Evolutionary conservation across 1,139 yeast genomes (phyloP).

Genomic region (Suhomyces taliae): DNA sequence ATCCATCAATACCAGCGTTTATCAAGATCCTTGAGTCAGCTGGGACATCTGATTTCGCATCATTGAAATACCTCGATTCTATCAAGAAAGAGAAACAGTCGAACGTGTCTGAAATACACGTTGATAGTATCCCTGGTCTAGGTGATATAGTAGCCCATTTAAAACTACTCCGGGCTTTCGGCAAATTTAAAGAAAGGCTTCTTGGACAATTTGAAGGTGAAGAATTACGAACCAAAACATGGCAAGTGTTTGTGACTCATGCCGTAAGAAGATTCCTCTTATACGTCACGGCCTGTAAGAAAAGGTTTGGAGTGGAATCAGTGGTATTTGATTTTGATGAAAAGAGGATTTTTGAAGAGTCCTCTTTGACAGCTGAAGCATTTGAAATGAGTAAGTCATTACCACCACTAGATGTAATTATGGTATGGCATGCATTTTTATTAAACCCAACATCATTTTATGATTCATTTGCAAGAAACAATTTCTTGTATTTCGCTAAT

Average conservation of each 20-base stretch:
- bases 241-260: constrained; percentile 31
- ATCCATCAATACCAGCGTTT: background rate
- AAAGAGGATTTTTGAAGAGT: background rate
- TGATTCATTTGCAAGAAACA: constrained; percentile 28
- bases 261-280: constrained; percentile 32
- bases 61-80: background rate
- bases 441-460: constrained; percentile 29
- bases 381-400: constrained; percentile 6
- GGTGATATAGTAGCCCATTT: constrained; percentile 27
- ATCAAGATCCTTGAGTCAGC: background rate
- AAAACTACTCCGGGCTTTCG: constrained; percentile 31
- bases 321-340: background rate
- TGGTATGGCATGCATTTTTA: constrained; percentile 43
- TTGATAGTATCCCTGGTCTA: constrained; percentile 11
- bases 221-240: constrained; percentile 8
- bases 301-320: background rate
- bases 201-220: constrained; percentile 15
- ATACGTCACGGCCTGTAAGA: constrained; percentile 24
- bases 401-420: constrained; percentile 39
- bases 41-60: background rate
- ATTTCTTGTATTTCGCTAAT: constrained; percentile 21
- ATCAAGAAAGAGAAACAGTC: background rate
- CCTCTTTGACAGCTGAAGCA: background rate
- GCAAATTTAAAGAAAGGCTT: constrained; percentile 19
- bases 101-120: too few species aligned